Evolutionary conservation across 2,329 filamentous ascomycete species (phyloP), one percentile per base, ranked within the genome.

Genomic region (Diaporthe longicolla): DNA sequence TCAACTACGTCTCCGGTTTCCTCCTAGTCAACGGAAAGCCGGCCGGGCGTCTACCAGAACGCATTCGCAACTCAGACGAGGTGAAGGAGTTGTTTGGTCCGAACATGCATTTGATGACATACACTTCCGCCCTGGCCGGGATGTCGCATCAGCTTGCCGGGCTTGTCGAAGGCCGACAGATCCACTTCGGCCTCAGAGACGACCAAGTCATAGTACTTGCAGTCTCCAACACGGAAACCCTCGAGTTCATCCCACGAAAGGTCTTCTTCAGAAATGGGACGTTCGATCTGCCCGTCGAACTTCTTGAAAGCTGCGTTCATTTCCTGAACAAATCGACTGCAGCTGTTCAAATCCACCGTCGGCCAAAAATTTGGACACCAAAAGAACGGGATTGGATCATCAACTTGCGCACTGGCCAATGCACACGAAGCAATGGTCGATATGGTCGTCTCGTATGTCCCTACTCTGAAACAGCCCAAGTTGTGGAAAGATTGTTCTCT

Each of bases 281-380:
- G 3, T 85, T 81, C 48, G 90, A 91, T 75, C 80, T 93, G 0
- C 92, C 91, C 0, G 76, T 76, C 0, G 78, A 83, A 0, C 81
- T 93, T 0, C 75, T 91, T 0, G 79, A 87, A 0, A 81, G 85
- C 9, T 92, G 88, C 66, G 82, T 88, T 0, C 91, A 93, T 75
- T 93, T 91, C 90, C 81, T 93, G 5, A 83, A 93, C 55, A 17
- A 91, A 0, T 63, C 37, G 0, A 79, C 75, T 0, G 75, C 78
- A 0, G 63, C 76, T 0, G 66, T 93, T 0, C 88, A 93, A 58
- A 86, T 92, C 29, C 83, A 90, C 11, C 85, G 84, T 9, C 79
- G 79, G 0, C 81, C 85, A 0, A 74, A 79, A 0, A 80, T 81
- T 5, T 87, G 82, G 84, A 58, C 17, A 0, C 73, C 58, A 24